Conservation (phyloP, 2,329 filamentous ascomycete genomes). For the Aureobasidium sp. region DNA sequence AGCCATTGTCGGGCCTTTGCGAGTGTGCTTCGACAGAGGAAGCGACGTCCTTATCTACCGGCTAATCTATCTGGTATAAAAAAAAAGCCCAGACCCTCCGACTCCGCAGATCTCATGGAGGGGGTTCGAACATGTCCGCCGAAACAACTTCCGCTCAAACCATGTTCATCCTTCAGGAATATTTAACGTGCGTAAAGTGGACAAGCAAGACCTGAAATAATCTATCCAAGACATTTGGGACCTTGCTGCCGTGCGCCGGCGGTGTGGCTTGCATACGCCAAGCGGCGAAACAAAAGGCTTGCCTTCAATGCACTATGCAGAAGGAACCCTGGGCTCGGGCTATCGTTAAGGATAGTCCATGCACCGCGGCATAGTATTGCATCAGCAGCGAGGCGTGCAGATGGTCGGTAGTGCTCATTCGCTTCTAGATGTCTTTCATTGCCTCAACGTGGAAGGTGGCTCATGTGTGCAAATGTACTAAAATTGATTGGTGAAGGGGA, state of each 20-base stretch:
- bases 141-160: neutral
- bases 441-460: neutral
- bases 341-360: neutral
- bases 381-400: neutral
- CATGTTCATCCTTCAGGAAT: neutral
- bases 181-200: neutral
- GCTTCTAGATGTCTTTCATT: neutral
- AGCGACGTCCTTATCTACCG: conserved; percentile 1
- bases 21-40: neutral
- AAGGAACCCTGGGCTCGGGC: neutral
- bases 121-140: neutral
- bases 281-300: neutral
- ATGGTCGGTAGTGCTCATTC: neutral
- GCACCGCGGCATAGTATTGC: neutral
- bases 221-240: neutral
- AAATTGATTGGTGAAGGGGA: neutral
- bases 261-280: neutral
- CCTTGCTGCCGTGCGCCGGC: neutral
- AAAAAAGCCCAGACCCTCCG: neutral
- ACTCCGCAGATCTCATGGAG: neutral
- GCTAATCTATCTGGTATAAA: conserved; percentile 1
- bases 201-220: neutral
- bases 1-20: neutral
- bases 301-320: neutral
- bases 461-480: neutral